Evolutionary conservation across 352 stramenopile genomes (phyloP).

Genomic region (Pythium graminicola): DNA sequence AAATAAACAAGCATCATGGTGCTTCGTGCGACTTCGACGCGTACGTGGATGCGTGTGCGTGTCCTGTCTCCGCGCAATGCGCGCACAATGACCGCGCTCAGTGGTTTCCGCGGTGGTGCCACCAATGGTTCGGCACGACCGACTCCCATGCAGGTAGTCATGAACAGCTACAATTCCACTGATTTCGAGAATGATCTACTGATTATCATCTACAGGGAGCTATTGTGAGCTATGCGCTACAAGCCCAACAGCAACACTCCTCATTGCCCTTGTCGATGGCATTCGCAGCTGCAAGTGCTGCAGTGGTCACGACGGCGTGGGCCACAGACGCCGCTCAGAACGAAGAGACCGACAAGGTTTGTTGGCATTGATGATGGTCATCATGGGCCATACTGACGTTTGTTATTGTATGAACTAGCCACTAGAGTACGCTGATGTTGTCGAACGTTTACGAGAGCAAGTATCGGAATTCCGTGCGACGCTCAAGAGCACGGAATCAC

Average conservation of each 20-base stretch:
- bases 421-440: slow-evolving; percentile 53
- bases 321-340: neutral
- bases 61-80: neutral
- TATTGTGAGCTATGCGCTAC: neutral
- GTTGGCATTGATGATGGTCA: too few relatives aligned
- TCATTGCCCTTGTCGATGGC: neutral
- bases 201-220: neutral
- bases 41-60: neutral
- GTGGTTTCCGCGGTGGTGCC: neutral
- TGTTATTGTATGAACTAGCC: slow-evolving; percentile 25
- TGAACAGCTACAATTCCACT: neutral
- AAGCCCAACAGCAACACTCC: neutral
- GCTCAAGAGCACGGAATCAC: slow-evolving; percentile 65
- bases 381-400: neutral
- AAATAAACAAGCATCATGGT: slow-evolving; percentile 8
- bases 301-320: neutral
- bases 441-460: slow-evolving; percentile 63
- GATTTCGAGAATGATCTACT: neutral
- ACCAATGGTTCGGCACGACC: neutral
- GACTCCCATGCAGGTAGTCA: neutral
- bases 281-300: slow-evolving; percentile 5
- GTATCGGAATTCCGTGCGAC: slow-evolving; percentile 72
- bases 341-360: slow-evolving; percentile 18
- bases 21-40: neutral
- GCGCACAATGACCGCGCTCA: neutral